A percentile compares a stretch with the other conserved stretches of the same genome.
Conservation (phyloP, 2,329 filamentous ascomycete genomes). For the Exophiala lecanii-corni region DNA sequence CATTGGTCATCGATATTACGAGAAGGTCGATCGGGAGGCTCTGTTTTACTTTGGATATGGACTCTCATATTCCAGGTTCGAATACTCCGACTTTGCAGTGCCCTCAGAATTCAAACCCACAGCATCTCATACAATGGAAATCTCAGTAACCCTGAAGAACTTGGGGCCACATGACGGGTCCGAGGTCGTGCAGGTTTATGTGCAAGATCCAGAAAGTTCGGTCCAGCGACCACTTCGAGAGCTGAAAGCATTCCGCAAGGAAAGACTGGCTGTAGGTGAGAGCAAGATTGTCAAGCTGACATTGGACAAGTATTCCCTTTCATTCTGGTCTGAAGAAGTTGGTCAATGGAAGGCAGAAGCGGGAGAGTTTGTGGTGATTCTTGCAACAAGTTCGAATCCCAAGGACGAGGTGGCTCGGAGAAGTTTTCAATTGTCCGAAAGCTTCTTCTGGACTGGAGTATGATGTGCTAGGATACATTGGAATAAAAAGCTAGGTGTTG, state of each 20-base stretch:
- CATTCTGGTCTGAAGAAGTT: neutral
- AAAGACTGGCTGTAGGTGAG: neutral
- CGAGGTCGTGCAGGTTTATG: neutral
- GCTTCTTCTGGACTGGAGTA: slow-evolving; percentile 2
- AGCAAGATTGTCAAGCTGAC: neutral
- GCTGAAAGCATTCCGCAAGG: neutral
- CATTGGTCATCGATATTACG: slow-evolving; percentile 75
- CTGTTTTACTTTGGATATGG: slow-evolving; percentile 70
- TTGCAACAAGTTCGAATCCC: neutral
- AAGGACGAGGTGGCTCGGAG: neutral
- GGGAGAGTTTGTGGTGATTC: neutral
- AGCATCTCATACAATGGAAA: neutral
- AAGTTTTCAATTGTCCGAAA: neutral
- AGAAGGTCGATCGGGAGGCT: slow-evolving; percentile 57
- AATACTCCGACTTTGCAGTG: neutral
- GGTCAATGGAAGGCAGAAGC: neutral
- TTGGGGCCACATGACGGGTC: neutral
- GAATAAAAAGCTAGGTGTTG: too few relatives aligned
- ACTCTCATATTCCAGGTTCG: neutral
- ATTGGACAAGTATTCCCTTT: neutral
- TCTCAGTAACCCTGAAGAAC: neutral
- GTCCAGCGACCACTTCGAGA: neutral
- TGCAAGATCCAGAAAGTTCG: neutral
- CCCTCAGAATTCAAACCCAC: neutral
- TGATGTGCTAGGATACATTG: too few relatives aligned